These are phyloP conservation scores for Poa pratensis DNA, from an alignment of 176 grass and related monocot species.

Conservation along the genomic window DNA sequence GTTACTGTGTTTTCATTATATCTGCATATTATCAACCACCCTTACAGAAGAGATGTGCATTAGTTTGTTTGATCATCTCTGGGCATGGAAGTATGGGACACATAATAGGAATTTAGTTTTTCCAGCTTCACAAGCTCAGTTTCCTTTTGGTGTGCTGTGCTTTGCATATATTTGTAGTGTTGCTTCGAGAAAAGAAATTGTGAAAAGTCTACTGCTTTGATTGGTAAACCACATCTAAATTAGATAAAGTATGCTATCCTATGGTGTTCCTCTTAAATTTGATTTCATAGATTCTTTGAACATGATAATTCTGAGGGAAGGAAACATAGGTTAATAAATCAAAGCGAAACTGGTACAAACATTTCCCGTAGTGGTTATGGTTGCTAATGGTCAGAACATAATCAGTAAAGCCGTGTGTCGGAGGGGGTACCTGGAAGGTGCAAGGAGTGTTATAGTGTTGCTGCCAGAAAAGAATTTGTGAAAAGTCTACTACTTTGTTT, in stretches of 20 bases:
- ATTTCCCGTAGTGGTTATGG: too few relatives aligned
- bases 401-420: neutral
- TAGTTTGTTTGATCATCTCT: neutral
- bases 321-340: too few relatives aligned
- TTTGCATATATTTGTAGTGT: neutral
- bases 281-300: constrained; percentile 1
- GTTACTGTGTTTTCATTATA: constrained; percentile 18
- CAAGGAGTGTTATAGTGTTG: too few relatives aligned
- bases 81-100: neutral
- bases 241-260: constrained; percentile 7
- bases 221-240: neutral
- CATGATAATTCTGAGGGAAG: too few relatives aligned
- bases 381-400: too few relatives aligned
- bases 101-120: neutral
- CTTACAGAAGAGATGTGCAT: constrained; percentile 21
- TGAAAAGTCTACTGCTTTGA: neutral
- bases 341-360: too few relatives aligned
- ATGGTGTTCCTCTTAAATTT: neutral
- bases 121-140: constrained; percentile 6
- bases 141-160: constrained; percentile 6
- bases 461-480: too few relatives aligned
- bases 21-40: constrained; percentile 7
- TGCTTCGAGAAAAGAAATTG: neutral
- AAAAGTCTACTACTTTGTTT: too few relatives aligned
- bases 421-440: too few relatives aligned